These are phyloP conservation scores for Cystobasidium tubakii DNA, from an alignment of 768 basidiomycete genomes.

Conservation along the genomic window DNA sequence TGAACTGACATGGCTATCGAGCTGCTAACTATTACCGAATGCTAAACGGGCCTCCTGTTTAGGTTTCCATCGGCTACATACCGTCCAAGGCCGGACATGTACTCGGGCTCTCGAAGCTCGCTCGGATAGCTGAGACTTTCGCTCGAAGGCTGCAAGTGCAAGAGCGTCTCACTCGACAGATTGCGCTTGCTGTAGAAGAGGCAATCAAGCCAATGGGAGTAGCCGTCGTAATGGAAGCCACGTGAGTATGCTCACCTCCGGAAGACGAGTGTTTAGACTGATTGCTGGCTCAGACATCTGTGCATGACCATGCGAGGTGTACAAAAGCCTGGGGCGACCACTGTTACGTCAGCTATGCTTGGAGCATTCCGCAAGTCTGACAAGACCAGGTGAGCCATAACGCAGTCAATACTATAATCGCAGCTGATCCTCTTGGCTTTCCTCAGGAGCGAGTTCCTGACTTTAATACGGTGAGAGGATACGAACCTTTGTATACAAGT, in stretches of 20 bases:
- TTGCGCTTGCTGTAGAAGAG: conserved; percentile 95
- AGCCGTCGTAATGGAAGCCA: conserved; percentile 98
- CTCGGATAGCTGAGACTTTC: conserved; percentile 94
- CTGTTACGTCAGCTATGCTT: conserved; percentile 94
- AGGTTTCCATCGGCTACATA: conserved; percentile 98
- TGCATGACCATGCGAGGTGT: conserved; percentile 99
- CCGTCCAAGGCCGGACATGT: conserved; percentile 74
- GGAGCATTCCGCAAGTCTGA: conserved; percentile 98
- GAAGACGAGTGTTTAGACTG: conserved; percentile 21
- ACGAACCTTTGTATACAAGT: too few species aligned
- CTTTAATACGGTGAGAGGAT: conserved; percentile 22
- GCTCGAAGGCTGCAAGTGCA: conserved; percentile 92
- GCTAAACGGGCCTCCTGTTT: conserved; percentile 25
- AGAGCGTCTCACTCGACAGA: conserved; percentile 93
- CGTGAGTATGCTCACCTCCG: conserved; percentile 57
- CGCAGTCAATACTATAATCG: conserved; percentile 55
- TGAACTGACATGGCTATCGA: too few species aligned
- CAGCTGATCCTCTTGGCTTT: conserved; percentile 29
- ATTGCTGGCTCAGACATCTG: conserved; percentile 61
- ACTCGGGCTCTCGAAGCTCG: conserved; percentile 89
- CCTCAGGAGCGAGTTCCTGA: conserved; percentile 18
- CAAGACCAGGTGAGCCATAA: conserved; percentile 95
- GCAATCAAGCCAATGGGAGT: conserved; percentile 96
- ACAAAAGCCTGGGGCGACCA: conserved; percentile 92
- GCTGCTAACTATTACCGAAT: conserved; percentile 49